Evolutionary conservation across 23 red algal species (phyloP).

Genomic region (Gracilaria gracilis): DNA sequence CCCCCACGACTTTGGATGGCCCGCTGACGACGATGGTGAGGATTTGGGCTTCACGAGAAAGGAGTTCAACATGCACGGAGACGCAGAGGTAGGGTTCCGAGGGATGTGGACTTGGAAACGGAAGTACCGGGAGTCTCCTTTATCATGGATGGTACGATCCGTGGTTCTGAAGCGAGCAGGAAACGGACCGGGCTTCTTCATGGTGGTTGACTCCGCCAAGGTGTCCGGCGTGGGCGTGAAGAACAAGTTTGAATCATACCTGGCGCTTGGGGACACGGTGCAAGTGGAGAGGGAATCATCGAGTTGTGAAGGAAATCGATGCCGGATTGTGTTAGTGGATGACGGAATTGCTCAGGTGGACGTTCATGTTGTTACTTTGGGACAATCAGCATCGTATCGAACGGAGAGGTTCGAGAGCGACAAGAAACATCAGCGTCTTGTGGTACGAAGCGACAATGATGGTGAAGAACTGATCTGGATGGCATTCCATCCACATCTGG

Average conservation of each 20-base stretch:
- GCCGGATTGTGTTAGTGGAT: slow-evolving; percentile 24
- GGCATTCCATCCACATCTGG: slow-evolving; percentile 35
- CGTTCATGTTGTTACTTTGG: slow-evolving; percentile 19
- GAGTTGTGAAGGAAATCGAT: slow-evolving; percentile 15
- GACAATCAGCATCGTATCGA: neutral
- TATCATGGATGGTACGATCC: slow-evolving; percentile 36
- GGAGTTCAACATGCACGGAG: slow-evolving; percentile 48
- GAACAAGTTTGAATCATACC: slow-evolving; percentile 58
- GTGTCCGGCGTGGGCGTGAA: neutral
- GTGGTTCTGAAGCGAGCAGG: slow-evolving; percentile 22
- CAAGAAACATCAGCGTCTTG: neutral
- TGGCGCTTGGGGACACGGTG: slow-evolving; percentile 35
- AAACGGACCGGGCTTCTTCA: slow-evolving; percentile 26
- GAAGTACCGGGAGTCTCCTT: neutral
- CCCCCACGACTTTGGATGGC: slow-evolving; percentile 34
- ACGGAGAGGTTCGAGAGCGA: slow-evolving; percentile 7
- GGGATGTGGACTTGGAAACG: slow-evolving; percentile 62
- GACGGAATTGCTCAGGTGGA: slow-evolving; percentile 36
- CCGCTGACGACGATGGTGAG: slow-evolving; percentile 6
- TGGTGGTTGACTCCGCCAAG: slow-evolving; percentile 43
- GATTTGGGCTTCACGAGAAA: slow-evolving; percentile 1
- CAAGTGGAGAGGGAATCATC: slow-evolving; percentile 31
- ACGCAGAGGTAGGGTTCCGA: slow-evolving; percentile 37
- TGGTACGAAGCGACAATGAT: slow-evolving; percentile 18
- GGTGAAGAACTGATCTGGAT: slow-evolving; percentile 32